phyloP scores from a whole-genome alignment of 1,139 yeast genomes.

The Kurtzmaniella quercitrusa region DNA sequence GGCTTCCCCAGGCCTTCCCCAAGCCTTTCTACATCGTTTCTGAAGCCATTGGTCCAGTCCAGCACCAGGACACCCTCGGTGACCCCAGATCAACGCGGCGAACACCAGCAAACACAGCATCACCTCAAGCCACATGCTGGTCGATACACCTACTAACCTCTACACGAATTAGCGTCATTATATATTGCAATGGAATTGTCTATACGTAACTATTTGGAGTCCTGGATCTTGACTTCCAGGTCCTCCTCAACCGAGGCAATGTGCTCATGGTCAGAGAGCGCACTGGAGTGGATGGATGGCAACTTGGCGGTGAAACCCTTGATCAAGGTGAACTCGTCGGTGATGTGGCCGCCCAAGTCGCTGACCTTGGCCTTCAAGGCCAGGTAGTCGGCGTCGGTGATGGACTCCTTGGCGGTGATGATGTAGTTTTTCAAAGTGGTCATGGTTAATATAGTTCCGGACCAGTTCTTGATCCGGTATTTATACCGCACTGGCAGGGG shows the following conservation, averaged over 20 bases:
- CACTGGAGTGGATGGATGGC: constrained; percentile 43
- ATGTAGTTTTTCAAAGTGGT: constrained; percentile 28
- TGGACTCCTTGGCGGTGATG: constrained; percentile 34
- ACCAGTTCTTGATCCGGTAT: background rate
- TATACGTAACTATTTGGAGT: constrained; percentile 7
- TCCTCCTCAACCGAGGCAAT: constrained; percentile 59
- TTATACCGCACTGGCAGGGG: background rate
- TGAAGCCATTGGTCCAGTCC: too few relatives aligned
- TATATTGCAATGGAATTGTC: background rate
- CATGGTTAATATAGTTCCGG: constrained; percentile 8
- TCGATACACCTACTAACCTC: too few relatives aligned
- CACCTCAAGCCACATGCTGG: too few relatives aligned
- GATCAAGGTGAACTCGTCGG: constrained; percentile 61
- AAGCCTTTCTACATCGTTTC: too few relatives aligned
- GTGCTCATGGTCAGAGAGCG: constrained; percentile 39
- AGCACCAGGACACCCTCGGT: too few relatives aligned
- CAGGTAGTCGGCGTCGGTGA: constrained; percentile 27
- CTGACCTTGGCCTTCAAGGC: constrained; percentile 27
- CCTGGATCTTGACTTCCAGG: constrained; percentile 48
- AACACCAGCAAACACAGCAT: too few relatives aligned
- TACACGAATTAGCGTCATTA: background rate
- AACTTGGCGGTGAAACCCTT: constrained; percentile 62
- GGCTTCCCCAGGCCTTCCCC: too few relatives aligned
- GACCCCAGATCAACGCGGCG: too few relatives aligned
- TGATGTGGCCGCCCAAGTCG: constrained; percentile 59